Evolutionary conservation across 2,329 filamentous ascomycete genomes (phyloP).

Genomic region (Tolypocladium inflatum): DNA sequence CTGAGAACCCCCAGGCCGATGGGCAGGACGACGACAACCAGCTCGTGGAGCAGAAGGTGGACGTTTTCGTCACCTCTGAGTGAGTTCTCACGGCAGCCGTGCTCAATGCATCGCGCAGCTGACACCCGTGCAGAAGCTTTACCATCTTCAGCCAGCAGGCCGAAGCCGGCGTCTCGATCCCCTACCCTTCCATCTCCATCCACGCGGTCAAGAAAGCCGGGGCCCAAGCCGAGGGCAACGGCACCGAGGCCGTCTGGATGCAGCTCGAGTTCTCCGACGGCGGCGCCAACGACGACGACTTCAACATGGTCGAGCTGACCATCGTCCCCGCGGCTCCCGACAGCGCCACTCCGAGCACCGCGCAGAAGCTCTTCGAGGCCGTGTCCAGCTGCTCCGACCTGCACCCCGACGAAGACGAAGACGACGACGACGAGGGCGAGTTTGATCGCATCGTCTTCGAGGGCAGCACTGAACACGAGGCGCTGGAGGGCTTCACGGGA

Average conservation of each 20-base stretch:
- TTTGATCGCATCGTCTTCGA: slow-evolving; percentile 50
- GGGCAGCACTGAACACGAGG: slow-evolving; percentile 36
- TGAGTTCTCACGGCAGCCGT: slow-evolving; percentile 13
- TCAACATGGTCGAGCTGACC: slow-evolving; percentile 57
- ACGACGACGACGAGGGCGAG: slow-evolving; percentile 46
- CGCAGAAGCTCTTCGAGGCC: slow-evolving; percentile 51
- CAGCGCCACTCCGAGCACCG: slow-evolving; percentile 11
- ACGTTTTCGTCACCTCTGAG: slow-evolving; percentile 52
- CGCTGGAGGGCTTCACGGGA: slow-evolving; percentile 46
- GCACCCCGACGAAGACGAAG: slow-evolving; percentile 57
- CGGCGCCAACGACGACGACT: slow-evolving; percentile 52
- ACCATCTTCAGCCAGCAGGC: slow-evolving; percentile 53
- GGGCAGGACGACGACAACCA: slow-evolving; percentile 24
- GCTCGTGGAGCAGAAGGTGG: slow-evolving; percentile 36
- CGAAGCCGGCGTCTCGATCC: slow-evolving; percentile 55
- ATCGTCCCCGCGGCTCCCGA: slow-evolving; percentile 40
- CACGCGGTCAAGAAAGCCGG: slow-evolving; percentile 60
- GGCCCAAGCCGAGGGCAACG: slow-evolving; percentile 23
- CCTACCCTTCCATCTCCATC: slow-evolving; percentile 65
- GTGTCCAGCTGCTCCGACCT: slow-evolving; percentile 68
- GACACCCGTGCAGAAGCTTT: slow-evolving; percentile 28
- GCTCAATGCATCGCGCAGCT: neutral
- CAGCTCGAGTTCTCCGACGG: slow-evolving; percentile 56
- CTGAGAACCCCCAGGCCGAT: slow-evolving; percentile 10
- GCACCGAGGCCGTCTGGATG: slow-evolving; percentile 50